Conservation (phyloP, 176 grass and related monocot genomes). For the Bothriochloa decipiens region DNA sequence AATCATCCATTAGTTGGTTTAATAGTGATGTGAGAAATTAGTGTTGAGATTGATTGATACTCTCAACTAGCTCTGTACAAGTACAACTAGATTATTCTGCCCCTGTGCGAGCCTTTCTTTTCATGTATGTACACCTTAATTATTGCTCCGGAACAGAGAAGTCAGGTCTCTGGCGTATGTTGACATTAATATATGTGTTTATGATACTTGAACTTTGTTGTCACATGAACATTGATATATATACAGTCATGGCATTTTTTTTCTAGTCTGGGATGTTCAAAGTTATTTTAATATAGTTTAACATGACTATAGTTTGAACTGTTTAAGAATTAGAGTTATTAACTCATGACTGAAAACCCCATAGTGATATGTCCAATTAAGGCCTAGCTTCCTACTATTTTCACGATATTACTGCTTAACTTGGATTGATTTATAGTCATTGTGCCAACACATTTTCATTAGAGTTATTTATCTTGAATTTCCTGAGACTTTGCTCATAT, state of each 20-base stretch:
- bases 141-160: constrained; percentile 19
- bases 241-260: background rate
- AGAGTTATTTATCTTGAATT: constrained; percentile 9
- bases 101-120: constrained; percentile 5
- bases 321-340: constrained; percentile 7
- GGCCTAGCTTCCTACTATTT: background rate
- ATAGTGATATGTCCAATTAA: background rate
- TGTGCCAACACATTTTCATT: background rate
- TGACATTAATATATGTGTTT: constrained; percentile 24
- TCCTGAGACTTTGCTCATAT: constrained; percentile 22
- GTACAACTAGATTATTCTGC: constrained; percentile 17
- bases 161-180: constrained; percentile 22
- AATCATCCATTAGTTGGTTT: constrained; percentile 18
- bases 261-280: background rate
- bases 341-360: background rate
- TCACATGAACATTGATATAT: constrained; percentile 5
- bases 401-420: constrained; percentile 23
- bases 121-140: constrained; percentile 10
- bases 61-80: background rate
- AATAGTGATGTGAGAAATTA: constrained; percentile 22
- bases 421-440: background rate
- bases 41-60: constrained; percentile 33
- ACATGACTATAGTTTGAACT: background rate
- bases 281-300: background rate
- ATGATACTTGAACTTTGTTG: constrained; percentile 8